A percentile compares a stretch with the other conserved stretches of the same genome.
These are phyloP conservation scores for Boletus huronensis DNA, from an alignment of 768 basidiomycete species.

Conservation along the genomic window DNA sequence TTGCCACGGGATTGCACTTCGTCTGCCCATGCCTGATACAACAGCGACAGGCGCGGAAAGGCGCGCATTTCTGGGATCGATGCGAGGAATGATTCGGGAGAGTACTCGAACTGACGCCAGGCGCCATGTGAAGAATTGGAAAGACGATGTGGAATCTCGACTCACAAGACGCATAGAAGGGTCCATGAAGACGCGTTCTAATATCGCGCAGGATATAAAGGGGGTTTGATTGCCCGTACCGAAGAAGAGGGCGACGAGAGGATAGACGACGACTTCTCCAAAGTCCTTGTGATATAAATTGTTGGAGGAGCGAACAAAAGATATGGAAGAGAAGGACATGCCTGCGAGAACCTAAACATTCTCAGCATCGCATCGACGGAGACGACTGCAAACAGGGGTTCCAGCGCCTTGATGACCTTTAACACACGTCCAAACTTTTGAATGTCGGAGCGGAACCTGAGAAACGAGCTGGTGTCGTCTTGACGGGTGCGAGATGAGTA, in stretches of 20 bases:
- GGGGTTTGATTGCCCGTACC: constrained; percentile 4
- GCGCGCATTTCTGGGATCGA: constrained; percentile 7
- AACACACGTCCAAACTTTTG: constrained; percentile 1
- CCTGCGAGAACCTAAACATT: constrained; percentile 1
- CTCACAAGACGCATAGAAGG: constrained; percentile 1
- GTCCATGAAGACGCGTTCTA: neutral
- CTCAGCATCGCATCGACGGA: constrained; percentile 1
- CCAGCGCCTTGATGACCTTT: constrained; percentile 1
- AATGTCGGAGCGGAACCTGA: constrained; percentile 9
- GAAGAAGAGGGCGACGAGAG: constrained; percentile 5
- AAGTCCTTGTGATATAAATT: neutral
- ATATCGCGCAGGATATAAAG: neutral
- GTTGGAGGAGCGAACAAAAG: neutral
- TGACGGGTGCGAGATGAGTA: no score
- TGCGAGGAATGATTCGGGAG: constrained; percentile 9
- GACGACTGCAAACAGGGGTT: constrained; percentile 2
- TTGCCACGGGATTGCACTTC: constrained; percentile 3
- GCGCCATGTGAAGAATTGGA: neutral
- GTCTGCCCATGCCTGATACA: constrained; percentile 1
- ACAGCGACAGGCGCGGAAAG: constrained; percentile 1
- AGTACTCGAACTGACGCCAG: constrained; percentile 1
- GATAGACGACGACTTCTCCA: constrained; percentile 1
- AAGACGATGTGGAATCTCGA: neutral
- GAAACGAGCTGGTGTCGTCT: neutral
- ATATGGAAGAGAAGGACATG: neutral